Base-by-base conservation (phyloP, 164 flowering plant genomes). In the Umbilicus rupestris region DNA sequence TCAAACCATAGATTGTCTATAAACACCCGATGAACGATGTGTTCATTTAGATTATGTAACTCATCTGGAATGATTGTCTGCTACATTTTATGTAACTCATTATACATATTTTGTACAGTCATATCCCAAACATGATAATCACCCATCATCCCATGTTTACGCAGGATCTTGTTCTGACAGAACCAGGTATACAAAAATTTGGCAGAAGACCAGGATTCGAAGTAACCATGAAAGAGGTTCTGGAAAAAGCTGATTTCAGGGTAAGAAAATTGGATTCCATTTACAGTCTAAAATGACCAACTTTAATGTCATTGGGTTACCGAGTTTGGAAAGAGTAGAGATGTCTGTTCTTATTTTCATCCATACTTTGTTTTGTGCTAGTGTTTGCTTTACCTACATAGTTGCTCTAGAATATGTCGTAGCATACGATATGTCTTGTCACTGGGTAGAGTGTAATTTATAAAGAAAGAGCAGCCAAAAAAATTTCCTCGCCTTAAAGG, bases 171-270 rank as follows among this genome's bases (percentile, higher is more conserved):
- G 88, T 86, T 81, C 78, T 85, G 46, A 81, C 69, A 70, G 83
- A 72, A 74, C 90, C 87, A 24, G 83, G 81, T 31, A 73, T 75
- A 3, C 74, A 62, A 8, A 84, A 72, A 75, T 71, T 75, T 64
- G 3, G 20, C 33, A 79, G 64, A 72, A 75, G 78, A 70, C 0
- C 0, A 0, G 89, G 81, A 65, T 90, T 87, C 73, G 77, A 83
- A 66, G 75, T 73, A 33, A 88, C 93, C 26, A 90, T 92, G 5
- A 75, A 82, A 70, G 92, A 88, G 71, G 98, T 83, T 72, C 73
- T 90, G 39, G 74, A 69, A 42, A 84, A 84, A 76, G 97, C 97
- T 66, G 96, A 90, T 81, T 93, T 93, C 75, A 81, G 94, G 90
- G 97, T 90, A 63, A 74, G 74, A 63, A 52, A 12, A 24, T 52